Base-by-base conservation (phyloP, 1,284 basidiomycete genomes). In the Cryptococcus sp. region DNA sequence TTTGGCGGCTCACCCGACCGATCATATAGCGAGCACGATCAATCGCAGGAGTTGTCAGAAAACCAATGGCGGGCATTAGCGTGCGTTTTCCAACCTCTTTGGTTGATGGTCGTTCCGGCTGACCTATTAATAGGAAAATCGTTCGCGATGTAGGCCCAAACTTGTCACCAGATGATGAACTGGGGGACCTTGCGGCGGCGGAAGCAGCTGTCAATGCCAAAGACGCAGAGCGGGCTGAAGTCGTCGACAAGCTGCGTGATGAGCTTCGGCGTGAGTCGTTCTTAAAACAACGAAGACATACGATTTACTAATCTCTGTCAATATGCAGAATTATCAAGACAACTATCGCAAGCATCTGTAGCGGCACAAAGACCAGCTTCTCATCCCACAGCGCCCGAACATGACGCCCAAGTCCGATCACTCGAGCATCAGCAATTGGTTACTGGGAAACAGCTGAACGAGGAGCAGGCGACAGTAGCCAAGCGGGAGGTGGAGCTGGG, bases 401-500 rank as follows among this genome's bases (percentile, higher is more conserved):
- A 78, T 59, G 69, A 74, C 42, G 54, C 59, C 3, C 63, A 69
- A 47, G 67, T 76, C 5, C 58, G 65, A 10, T 25, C 59, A 3
- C 65, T 78, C 19, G 72, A 77, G 48, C 58, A 69, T 22, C 62
- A 75, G 60, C 70, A 73, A 49, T 69, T 69, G 38, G 48, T 66
- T 3, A 54, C 64, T n/a, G 68, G 65, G 11, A 77, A 77, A 57
- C 58, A 65, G 45, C 54, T 78, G 27, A 73, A 69, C 50, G 75
- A 77, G 57, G 74, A 74, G 50, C 67, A 72, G 61, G 62, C 63
- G 10, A 42, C 22, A 16, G 60, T 73, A 19, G 66, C 65, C 3
- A 69, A 70, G 53, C 66, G 67, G 46, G 74, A 78, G 57, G 68
- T 62, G 7, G 76, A 78, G 57, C 55, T 78, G 55, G 59, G 58